These are phyloP conservation scores for Chlorella vulgaris DNA, from an alignment of 139 green algal genomes.

Conservation along the genomic window DNA sequence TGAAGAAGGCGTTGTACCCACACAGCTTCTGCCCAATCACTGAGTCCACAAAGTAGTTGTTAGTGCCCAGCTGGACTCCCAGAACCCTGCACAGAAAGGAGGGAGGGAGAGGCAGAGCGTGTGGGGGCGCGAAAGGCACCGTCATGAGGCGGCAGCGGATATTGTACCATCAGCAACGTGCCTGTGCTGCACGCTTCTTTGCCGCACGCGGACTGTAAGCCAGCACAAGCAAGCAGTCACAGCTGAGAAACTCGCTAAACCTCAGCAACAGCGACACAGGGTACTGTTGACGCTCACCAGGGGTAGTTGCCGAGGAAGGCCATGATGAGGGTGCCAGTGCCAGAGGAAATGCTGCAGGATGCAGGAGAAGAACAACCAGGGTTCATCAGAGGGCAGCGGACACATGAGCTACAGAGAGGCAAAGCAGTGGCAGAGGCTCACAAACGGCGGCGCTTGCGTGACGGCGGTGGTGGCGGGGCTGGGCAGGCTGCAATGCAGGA, in stretches of 20 bases:
- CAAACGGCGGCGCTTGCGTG: no score
- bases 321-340: constrained; percentile 21
- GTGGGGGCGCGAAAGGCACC: no score
- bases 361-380: no score
- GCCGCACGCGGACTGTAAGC: no score
- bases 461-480: no score
- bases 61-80: constrained; percentile 49
- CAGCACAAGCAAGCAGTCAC: no score
- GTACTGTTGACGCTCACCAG: not conserved
- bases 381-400: not conserved
- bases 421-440: no score
- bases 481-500: no score
- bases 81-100: constrained; percentile 7
- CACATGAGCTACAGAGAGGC: no score
- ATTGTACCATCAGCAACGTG: not conserved
- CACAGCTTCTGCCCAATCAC: constrained; percentile 14
- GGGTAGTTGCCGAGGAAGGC: constrained; percentile 29
- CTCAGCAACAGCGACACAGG: not conserved
- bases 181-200: no score
- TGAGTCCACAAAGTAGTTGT: constrained; percentile 51
- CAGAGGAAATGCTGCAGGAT: constrained; percentile 25
- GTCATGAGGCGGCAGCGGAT: not conserved
- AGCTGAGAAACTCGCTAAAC: no score
- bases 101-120: no score
- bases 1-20: constrained; percentile 21